Evolutionary conservation across 176 grass and related monocot species (phyloP).

Genomic region (Carex parvula): DNA sequence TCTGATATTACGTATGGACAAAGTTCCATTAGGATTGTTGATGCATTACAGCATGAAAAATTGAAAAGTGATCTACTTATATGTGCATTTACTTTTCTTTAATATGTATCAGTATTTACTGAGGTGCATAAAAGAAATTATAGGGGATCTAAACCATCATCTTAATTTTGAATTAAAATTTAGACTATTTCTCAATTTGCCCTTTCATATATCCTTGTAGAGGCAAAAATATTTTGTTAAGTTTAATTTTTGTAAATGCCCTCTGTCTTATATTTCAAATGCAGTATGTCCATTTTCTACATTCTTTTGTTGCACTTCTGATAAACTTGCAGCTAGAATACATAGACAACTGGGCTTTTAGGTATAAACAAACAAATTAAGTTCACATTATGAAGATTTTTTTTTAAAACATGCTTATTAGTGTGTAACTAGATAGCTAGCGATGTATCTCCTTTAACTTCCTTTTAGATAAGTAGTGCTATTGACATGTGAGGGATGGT

Average conservation of each 20-base stretch:
- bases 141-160: not conserved
- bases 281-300: not conserved
- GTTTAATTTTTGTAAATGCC: not conserved
- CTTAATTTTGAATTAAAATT: not conserved
- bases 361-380: no score
- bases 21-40: not conserved
- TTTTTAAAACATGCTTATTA: not conserved
- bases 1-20: constrained; percentile 35
- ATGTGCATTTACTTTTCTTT: not conserved
- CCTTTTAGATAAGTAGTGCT: not conserved
- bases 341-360: not conserved
- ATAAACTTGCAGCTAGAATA: not conserved
- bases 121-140: not conserved
- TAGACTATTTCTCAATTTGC: not conserved
- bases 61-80: not conserved
- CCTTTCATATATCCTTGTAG: not conserved
- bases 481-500: not conserved
- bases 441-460: not conserved
- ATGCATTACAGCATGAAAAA: not conserved
- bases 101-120: not conserved
- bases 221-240: not conserved
- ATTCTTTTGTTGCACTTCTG: not conserved
- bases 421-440: not conserved
- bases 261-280: not conserved
- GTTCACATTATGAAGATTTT: not conserved